phyloP scores from a whole-genome alignment of 2,329 filamentous ascomycete genomes.

The Aphanocladium album region DNA sequence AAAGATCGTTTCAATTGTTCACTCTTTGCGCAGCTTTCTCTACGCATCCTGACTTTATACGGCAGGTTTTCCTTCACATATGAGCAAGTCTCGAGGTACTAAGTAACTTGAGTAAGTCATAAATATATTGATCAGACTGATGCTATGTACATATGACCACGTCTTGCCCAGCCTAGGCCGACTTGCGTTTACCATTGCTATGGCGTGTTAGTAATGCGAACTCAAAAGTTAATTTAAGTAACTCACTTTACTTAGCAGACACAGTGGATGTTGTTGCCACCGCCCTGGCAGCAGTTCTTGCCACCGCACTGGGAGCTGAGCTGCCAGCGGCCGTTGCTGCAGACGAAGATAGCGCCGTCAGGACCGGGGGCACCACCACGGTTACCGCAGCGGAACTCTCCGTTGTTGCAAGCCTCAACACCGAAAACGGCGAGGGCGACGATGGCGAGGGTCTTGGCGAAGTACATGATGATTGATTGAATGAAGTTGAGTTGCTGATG shows the following conservation, averaged over 20 bases:
- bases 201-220: background rate
- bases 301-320: constrained; percentile 2
- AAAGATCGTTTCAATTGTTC: no score
- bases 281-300: background rate
- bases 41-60: no score
- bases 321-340: background rate
- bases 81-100: no score
- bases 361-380: background rate
- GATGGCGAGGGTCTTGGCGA: constrained; percentile 7
- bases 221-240: background rate
- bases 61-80: no score
- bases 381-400: constrained; percentile 1
- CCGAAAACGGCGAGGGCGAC: constrained; percentile 8
- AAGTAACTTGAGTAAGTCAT: background rate
- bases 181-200: background rate
- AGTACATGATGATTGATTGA: constrained; percentile 4
- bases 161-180: background rate
- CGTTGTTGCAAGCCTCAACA: background rate
- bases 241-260: background rate
- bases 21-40: no score
- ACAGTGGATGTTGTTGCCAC: constrained; percentile 3
- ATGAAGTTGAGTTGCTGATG: background rate
- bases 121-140: background rate
- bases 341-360: constrained; percentile 1
- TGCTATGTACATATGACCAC: background rate